A percentile compares a stretch with the other conserved stretches of the same genome.
Conservation (phyloP, 768 basidiomycete species). For the Phylloporus sp. region DNA sequence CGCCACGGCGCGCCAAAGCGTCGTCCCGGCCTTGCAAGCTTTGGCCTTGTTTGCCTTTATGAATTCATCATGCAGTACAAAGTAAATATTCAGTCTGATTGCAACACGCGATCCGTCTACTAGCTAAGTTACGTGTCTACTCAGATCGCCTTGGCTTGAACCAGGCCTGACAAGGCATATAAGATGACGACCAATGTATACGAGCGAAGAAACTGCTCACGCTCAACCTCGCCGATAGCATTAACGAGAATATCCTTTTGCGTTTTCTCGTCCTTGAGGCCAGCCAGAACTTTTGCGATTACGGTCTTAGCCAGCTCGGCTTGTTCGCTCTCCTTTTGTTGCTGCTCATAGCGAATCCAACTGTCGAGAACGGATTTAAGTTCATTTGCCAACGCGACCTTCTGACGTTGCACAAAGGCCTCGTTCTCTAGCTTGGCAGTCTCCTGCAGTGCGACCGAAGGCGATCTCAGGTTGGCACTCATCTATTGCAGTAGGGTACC, state of each 20-base stretch:
- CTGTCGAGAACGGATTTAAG: slow-evolving; percentile 93
- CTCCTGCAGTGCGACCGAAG: slow-evolving; percentile 64
- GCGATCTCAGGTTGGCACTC: neutral
- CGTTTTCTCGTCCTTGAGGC: slow-evolving; percentile 81
- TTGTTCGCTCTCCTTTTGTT: slow-evolving; percentile 95
- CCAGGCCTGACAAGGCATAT: slow-evolving; percentile 56
- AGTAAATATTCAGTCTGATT: too few species aligned
- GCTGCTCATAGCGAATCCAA: slow-evolving; percentile 98
- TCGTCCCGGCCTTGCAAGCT: slow-evolving; percentile 28
- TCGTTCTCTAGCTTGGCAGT: slow-evolving; percentile 88
- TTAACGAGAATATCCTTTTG: slow-evolving; percentile 78
- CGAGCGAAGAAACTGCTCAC: slow-evolving; percentile 50
- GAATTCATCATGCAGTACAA: slow-evolving; percentile 7
- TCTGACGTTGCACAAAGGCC: slow-evolving; percentile 88
- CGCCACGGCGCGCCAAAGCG: slow-evolving; percentile 24
- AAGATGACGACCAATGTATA: neutral
- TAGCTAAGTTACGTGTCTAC: slow-evolving; percentile 9
- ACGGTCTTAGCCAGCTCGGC: slow-evolving; percentile 83
- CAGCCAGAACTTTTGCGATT: slow-evolving; percentile 82
- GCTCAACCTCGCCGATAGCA: slow-evolving; percentile 88
- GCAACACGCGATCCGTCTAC: slow-evolving; percentile 16
- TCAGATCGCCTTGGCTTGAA: slow-evolving; percentile 91
- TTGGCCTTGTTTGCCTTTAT: slow-evolving; percentile 25
- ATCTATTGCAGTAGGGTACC: too few species aligned
- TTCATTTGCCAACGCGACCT: slow-evolving; percentile 80